Conservation (phyloP, 2,329 filamentous ascomycete species). For the Neofusicoccum umdonicola region DNA sequence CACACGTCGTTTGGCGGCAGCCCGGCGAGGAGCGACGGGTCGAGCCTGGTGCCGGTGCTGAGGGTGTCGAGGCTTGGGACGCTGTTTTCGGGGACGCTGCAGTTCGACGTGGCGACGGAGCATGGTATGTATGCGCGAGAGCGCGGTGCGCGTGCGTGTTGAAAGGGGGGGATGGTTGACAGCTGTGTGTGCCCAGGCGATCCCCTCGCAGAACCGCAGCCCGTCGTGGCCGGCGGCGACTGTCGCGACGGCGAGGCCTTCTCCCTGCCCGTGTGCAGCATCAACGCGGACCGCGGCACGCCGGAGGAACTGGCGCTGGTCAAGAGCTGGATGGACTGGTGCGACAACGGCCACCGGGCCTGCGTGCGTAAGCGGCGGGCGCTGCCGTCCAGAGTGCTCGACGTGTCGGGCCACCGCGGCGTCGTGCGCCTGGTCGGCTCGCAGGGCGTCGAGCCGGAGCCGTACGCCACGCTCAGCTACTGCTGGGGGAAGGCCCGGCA, state of each 20-base stretch:
- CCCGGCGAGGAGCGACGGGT: too few relatives aligned
- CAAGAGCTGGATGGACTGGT: constrained; percentile 9
- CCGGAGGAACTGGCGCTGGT: not conserved
- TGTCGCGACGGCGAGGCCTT: not conserved
- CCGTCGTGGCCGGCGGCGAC: not conserved
- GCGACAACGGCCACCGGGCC: not conserved
- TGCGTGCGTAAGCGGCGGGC: not conserved
- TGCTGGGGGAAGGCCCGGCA: constrained; percentile 6
- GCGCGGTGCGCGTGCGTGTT: not conserved
- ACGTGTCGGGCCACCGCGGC: not conserved
- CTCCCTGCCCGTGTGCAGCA: not conserved
- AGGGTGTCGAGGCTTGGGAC: not conserved
- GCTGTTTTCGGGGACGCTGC: constrained; percentile 10
- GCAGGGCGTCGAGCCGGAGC: not conserved
- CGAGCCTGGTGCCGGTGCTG: not conserved
- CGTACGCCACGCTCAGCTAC: constrained; percentile 9
- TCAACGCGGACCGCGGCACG: constrained; percentile 2
- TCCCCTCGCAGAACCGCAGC: not conserved
- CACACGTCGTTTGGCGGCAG: too few relatives aligned
- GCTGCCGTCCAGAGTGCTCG: constrained; percentile 12
- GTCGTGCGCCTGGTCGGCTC: not conserved
- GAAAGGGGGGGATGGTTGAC: not conserved
- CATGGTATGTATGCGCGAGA: not conserved
- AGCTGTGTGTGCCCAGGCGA: not conserved
- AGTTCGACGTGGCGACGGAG: constrained; percentile 10